Percentiles rank a stretch among this genome's conserved stretches.
These are phyloP conservation scores for Medicago arabica DNA, from an alignment of 306 rosid species.

Conservation along the genomic window DNA sequence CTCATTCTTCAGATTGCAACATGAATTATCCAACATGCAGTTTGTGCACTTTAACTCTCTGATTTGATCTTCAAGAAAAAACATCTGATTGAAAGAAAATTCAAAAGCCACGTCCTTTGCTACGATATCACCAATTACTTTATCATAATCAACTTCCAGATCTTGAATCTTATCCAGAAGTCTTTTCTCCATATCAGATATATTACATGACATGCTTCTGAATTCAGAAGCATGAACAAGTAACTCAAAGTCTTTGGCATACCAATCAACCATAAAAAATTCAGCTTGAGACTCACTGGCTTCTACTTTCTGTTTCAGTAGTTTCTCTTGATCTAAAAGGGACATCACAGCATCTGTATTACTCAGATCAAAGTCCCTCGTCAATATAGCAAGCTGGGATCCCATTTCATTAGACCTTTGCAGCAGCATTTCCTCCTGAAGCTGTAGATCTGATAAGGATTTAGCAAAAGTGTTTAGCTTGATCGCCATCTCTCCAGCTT, in stretches of 20 bases:
- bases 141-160: conserved; percentile 60
- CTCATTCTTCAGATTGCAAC: conserved; percentile 49
- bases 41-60: conserved; percentile 47
- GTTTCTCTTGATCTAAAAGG: conserved; percentile 69
- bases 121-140: conserved; percentile 45
- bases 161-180: conserved; percentile 53
- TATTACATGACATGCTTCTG: conserved; percentile 47
- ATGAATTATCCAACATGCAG: conserved; percentile 47
- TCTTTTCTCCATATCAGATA: conserved; percentile 56
- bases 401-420: conserved; percentile 84
- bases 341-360: conserved; percentile 55
- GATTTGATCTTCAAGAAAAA: conserved; percentile 55
- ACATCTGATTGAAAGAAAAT: conserved; percentile 50
- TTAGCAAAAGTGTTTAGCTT: conserved; percentile 69
- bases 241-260: conserved; percentile 71
- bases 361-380: conserved; percentile 73
- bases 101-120: conserved; percentile 55
- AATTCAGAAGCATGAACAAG: conserved; percentile 62
- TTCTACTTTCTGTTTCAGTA: conserved; percentile 56
- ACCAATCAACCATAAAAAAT: conserved; percentile 58
- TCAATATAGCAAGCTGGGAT: conserved; percentile 72
- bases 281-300: conserved; percentile 57
- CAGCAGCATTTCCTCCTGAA: conserved; percentile 85
- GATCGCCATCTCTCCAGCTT: conserved; percentile 65
- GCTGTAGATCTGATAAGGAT: conserved; percentile 72